phyloP scores from a whole-genome alignment of 805 yeast genomes.

The Nematodospora valgi region DNA sequence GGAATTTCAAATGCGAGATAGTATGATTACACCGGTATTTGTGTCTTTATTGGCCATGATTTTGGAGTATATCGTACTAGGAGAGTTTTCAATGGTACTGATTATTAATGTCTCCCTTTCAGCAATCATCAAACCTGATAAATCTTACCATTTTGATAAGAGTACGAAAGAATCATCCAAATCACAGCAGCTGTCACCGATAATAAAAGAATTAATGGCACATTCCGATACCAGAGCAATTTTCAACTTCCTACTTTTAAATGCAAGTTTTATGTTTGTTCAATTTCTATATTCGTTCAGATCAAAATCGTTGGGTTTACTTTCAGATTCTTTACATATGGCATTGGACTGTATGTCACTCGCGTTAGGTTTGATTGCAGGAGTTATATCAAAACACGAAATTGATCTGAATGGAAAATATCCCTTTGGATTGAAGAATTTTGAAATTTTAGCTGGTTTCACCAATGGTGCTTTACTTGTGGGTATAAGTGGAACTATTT shows the following conservation, averaged over 20 bases:
- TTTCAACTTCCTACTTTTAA: conserved; percentile 78
- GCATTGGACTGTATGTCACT: conserved; percentile 90
- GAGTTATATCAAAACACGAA: conserved; percentile 45
- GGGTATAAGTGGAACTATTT: conserved; percentile 86
- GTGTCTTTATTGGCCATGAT: conserved; percentile 16
- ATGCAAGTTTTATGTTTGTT: conserved; percentile 90
- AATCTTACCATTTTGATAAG: conserved; percentile 6
- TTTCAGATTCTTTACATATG: conserved; percentile 96
- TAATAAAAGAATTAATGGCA: conserved; percentile 28
- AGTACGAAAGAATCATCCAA: not conserved
- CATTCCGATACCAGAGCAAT: conserved; percentile 78
- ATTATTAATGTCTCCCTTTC: conserved; percentile 10
- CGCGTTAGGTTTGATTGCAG: conserved; percentile 85
- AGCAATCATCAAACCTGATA: conserved; percentile 18
- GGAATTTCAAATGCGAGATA: conserved; percentile 16
- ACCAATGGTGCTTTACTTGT: conserved; percentile 86
- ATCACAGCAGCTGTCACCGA: conserved; percentile 12
- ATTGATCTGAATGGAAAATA: conserved; percentile 57
- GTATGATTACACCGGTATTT: conserved; percentile 14
- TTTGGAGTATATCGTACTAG: conserved; percentile 20
- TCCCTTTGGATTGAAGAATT: conserved; percentile 82
- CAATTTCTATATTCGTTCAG: conserved; percentile 89
- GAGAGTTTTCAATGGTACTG: conserved; percentile 8
- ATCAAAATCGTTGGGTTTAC: conserved; percentile 84
- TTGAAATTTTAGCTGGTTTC: conserved; percentile 92